Percentiles rank a stretch among this genome's conserved stretches.
These are phyloP conservation scores for Eragrostis tef DNA, from an alignment of 202 grass and related monocot genomes.

Conservation along the genomic window DNA sequence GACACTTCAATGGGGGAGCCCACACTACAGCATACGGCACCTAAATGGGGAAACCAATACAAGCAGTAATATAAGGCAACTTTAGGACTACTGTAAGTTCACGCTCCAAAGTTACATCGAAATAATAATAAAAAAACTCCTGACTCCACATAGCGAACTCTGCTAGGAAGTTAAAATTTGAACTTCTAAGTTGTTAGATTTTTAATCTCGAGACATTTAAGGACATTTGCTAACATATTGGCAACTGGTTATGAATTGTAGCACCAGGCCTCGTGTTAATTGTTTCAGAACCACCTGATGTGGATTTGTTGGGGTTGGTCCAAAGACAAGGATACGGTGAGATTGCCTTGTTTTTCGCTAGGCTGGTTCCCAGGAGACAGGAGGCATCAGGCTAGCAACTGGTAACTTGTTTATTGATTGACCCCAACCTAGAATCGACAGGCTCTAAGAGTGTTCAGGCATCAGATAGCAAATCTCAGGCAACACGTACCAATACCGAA, in stretches of 20 bases:
- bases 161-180: no score
- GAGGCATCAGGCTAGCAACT: background rate
- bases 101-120: background rate
- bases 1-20: background rate
- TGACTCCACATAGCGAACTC: background rate
- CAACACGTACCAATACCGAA: background rate
- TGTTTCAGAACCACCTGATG: background rate
- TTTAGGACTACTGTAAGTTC: background rate
- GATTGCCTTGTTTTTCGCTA: background rate
- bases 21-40: background rate
- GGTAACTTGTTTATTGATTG: background rate
- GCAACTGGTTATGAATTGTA: conserved; percentile 2
- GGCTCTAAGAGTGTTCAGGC: background rate
- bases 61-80: conserved; percentile 9
- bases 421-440: background rate
- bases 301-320: no score
- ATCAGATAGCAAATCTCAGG: background rate
- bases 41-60: background rate
- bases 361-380: background rate
- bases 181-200: no score
- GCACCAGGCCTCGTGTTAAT: background rate
- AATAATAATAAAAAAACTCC: background rate
- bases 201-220: background rate
- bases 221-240: conserved; percentile 15
- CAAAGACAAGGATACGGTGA: background rate